A percentile compares a stretch with the other conserved stretches of the same genome.
These are phyloP conservation scores for Dactylellina sp. DNA, from an alignment of 2,329 filamentous ascomycete species.

Conservation along the genomic window DNA sequence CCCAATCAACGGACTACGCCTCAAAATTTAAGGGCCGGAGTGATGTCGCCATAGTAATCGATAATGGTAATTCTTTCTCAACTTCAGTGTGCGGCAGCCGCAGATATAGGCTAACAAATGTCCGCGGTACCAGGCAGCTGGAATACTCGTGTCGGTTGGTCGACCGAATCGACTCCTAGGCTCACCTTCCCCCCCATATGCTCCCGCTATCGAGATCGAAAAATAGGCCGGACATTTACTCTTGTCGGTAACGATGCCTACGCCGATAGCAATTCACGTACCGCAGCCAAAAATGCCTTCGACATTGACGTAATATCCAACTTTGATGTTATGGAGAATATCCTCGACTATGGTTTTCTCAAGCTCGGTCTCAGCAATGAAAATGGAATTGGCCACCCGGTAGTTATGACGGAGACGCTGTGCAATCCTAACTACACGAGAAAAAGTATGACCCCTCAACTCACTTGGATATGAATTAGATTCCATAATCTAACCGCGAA, in stretches of 20 bases:
- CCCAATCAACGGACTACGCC: constrained; percentile 62
- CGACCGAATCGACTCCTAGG: constrained; percentile 85
- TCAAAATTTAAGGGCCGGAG: constrained; percentile 55
- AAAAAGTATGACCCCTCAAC: constrained; percentile 73
- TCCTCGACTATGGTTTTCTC: constrained; percentile 93
- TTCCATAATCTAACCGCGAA: constrained; percentile 54
- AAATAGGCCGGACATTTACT: constrained; percentile 88
- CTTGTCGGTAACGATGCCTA: constrained; percentile 95
- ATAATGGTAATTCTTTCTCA: constrained; percentile 79
- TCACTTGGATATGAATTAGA: background rate
- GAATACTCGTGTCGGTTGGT: constrained; percentile 92
- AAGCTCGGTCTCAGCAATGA: constrained; percentile 86
- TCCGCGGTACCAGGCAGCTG: constrained; percentile 76
- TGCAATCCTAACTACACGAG: constrained; percentile 90
- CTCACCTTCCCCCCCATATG: constrained; percentile 87
- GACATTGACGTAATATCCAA: constrained; percentile 95
- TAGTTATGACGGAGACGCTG: constrained; percentile 95
- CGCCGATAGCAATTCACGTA: constrained; percentile 89
- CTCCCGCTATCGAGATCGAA: constrained; percentile 94
- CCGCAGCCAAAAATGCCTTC: constrained; percentile 90
- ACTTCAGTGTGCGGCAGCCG: constrained; percentile 10
- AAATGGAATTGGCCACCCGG: constrained; percentile 81
- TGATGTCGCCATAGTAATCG: constrained; percentile 83
- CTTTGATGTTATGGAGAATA: constrained; percentile 96
- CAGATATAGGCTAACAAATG: constrained; percentile 1